Conservation (phyloP, 2,329 filamentous ascomycete genomes). For the Hawksworthiomyces lignivorus region DNA sequence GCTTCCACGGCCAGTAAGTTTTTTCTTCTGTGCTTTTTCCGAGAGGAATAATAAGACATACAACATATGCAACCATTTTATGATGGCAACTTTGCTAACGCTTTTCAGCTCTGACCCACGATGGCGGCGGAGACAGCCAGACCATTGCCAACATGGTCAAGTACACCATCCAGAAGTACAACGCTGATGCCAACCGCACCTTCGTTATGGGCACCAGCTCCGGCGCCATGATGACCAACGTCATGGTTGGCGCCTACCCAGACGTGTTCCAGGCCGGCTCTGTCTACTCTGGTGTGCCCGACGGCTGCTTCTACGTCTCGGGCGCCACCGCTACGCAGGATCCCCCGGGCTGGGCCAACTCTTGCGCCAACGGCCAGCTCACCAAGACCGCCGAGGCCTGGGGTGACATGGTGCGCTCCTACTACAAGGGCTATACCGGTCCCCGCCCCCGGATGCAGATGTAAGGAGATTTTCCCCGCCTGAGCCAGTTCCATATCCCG, state of each 20-base stretch:
- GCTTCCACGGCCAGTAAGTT: slow-evolving; percentile 34
- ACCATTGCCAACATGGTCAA: slow-evolving; percentile 48
- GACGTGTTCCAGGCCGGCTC: slow-evolving; percentile 45
- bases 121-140: slow-evolving; percentile 43
- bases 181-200: slow-evolving; percentile 26
- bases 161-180: slow-evolving; percentile 25
- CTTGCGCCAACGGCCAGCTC: slow-evolving; percentile 43
- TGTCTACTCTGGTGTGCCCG: slow-evolving; percentile 45
- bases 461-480: no score
- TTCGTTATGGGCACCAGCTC: slow-evolving; percentile 42
- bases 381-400: slow-evolving; percentile 32
- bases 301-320: slow-evolving; percentile 42
- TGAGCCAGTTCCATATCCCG: no score
- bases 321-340: slow-evolving; percentile 31
- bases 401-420: slow-evolving; percentile 33
- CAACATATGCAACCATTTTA: no score
- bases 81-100: no score
- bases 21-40: no score
- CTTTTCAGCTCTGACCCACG: slow-evolving; percentile 32
- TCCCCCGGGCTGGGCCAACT: slow-evolving; percentile 42
- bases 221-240: slow-evolving; percentile 48
- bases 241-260: slow-evolving; percentile 47
- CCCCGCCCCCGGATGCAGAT: slow-evolving; percentile 31
- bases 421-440: slow-evolving; percentile 44
- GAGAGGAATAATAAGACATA: no score